These are phyloP conservation scores for Hondaea fermentalgiana DNA, from an alignment of 108 stramenopile genomes.

Conservation along the genomic window DNA sequence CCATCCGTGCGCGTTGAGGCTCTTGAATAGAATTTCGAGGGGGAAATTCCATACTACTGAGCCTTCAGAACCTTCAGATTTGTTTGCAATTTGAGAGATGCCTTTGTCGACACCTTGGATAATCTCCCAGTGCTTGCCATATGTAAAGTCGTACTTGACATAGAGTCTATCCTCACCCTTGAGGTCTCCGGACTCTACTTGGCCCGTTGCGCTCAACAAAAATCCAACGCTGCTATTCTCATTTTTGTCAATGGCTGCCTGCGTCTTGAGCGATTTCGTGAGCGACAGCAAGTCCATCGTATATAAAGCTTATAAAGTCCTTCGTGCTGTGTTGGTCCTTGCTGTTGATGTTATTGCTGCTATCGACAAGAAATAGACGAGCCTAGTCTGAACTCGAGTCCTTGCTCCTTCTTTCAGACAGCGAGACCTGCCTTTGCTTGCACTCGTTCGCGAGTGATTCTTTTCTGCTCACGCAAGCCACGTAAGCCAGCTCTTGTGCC, in stretches of 20 bases:
- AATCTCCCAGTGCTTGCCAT: conserved; percentile 68
- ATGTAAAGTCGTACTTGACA: conserved; percentile 62
- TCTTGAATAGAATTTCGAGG: conserved; percentile 65
- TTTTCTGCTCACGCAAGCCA: too few species aligned
- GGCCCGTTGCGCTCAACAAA: conserved; percentile 55
- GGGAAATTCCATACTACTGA: conserved; percentile 76
- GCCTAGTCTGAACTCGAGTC: too few species aligned
- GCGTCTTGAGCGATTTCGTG: conserved; percentile 4
- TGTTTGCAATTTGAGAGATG: conserved; percentile 37
- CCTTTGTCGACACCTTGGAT: conserved; percentile 59
- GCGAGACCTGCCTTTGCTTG: too few species aligned
- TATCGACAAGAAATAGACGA: too few species aligned
- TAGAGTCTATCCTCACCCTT: conserved; percentile 55
- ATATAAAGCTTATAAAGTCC: too few species aligned
- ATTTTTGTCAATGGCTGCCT: background rate
- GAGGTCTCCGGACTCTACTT: conserved; percentile 50
- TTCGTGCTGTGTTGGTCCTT: too few species aligned
- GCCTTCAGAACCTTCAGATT: conserved; percentile 25
- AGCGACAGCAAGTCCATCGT: background rate
- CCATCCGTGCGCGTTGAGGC: conserved; percentile 73
- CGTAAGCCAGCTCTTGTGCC: too few species aligned
- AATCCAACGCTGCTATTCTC: conserved; percentile 22
- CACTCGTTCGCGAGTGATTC: too few species aligned
- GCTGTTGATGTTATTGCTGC: too few species aligned
- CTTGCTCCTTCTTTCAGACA: too few species aligned